Percentiles rank a stretch among this genome's conserved stretches.
These are phyloP conservation scores for Neofusicoccum sp. DNA, from an alignment of 2,329 filamentous ascomycete species.

Conservation along the genomic window DNA sequence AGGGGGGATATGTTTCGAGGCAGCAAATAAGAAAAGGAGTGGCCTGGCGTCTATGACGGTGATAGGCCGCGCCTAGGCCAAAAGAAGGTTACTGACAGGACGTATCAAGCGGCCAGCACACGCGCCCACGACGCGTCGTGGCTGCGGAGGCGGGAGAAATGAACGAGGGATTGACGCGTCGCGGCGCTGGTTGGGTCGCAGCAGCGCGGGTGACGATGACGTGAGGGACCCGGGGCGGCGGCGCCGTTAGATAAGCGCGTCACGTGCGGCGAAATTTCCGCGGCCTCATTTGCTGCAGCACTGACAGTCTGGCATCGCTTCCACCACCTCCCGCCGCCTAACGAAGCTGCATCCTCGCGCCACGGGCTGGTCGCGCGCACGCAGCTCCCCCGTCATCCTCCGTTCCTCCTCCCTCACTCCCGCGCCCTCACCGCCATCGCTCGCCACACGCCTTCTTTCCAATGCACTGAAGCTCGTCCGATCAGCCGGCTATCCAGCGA, in stretches of 20 bases:
- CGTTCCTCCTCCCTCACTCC: not conserved
- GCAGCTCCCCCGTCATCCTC: not conserved
- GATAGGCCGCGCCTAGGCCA: constrained; percentile 5
- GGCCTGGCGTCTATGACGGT: constrained; percentile 12
- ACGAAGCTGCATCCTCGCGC: constrained; percentile 2
- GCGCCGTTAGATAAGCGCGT: constrained; percentile 1
- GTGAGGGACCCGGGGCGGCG: not conserved
- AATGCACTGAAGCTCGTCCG: constrained; percentile 15
- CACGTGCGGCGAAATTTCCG: constrained; percentile 9
- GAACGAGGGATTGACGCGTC: not conserved
- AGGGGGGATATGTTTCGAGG: not conserved
- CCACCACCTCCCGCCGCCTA: not conserved
- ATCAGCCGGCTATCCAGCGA: constrained; percentile 13
- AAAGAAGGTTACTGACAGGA: not conserved
- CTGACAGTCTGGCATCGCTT: constrained; percentile 2
- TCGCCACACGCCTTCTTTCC: not conserved
- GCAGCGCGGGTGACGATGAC: not conserved
- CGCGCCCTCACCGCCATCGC: not conserved
- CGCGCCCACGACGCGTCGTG: not conserved
- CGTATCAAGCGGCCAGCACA: not conserved
- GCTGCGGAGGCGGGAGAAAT: not conserved
- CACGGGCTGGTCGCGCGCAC: constrained; percentile 12
- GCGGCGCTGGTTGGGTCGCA: not conserved
- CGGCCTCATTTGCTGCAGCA: constrained; percentile 13
- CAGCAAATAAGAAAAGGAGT: not conserved